A percentile compares a stretch with the other conserved stretches of the same genome.
phyloP scores from a whole-genome alignment of 768 basidiomycete genomes.

The Boletus reticuloceps region DNA sequence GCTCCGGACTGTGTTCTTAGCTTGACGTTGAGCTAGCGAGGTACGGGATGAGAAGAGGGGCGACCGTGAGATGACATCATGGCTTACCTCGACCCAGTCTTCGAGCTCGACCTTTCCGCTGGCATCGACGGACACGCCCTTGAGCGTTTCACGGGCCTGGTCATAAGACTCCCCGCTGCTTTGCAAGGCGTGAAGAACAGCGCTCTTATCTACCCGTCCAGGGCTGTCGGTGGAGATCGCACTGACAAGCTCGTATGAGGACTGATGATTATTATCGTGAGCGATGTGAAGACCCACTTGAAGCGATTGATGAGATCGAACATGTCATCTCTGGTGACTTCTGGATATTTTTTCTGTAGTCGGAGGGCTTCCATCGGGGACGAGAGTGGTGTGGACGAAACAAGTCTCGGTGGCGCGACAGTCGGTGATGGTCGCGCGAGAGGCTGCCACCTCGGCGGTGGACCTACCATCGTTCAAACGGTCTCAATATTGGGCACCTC shows the following conservation, averaged over 20 bases:
- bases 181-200: constrained; percentile 77
- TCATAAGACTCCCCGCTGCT: constrained; percentile 87
- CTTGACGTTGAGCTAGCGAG: constrained; percentile 72
- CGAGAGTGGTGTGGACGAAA: constrained; percentile 6
- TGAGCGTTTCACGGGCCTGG: constrained; percentile 83
- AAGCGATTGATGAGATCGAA: constrained; percentile 91
- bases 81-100: constrained; percentile 92
- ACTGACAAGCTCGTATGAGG: constrained; percentile 36
- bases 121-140: constrained; percentile 90
- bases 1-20: constrained; percentile 51
- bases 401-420: not conserved
- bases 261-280: not conserved
- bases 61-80: constrained; percentile 21
- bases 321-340: constrained; percentile 91
- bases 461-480: too few species aligned
- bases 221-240: constrained; percentile 75
- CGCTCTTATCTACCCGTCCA: constrained; percentile 79
- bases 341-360: constrained; percentile 89
- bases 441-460: too few species aligned
- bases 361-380: constrained; percentile 74
- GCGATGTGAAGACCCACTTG: constrained; percentile 63
- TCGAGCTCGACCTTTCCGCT: constrained; percentile 96
- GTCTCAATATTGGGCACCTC: too few species aligned
- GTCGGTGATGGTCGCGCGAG: too few species aligned
- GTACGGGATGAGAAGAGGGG: constrained; percentile 9